Evolutionary conservation across 768 basidiomycete species (phyloP).

Genomic region (Boletus vermiculosoides): DNA sequence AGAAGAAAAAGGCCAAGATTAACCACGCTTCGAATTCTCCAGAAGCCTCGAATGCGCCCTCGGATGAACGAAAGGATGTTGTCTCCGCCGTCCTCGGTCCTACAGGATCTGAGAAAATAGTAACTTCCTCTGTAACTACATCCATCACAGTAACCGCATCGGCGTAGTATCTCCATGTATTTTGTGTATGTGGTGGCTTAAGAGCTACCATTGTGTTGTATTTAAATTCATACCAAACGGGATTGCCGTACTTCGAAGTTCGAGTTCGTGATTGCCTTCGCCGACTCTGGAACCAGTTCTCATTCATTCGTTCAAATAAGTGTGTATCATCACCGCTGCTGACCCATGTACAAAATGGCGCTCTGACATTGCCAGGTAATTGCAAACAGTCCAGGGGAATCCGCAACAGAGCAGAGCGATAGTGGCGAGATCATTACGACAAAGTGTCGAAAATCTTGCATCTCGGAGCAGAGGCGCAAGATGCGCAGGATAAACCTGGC

Average conservation of each 20-base stretch:
- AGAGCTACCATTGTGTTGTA: background rate
- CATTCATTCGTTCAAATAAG: background rate
- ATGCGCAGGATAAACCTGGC: no score
- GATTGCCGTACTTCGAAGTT: background rate
- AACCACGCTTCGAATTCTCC: conserved; percentile 16
- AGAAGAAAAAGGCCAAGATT: conserved; percentile 68
- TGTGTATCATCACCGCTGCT: background rate
- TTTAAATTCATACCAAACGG: background rate
- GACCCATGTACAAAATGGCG: background rate
- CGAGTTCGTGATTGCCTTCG: background rate
- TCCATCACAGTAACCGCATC: conserved; percentile 17
- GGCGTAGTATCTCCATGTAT: conserved; percentile 12
- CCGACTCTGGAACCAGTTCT: background rate
- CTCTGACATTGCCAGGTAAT: no score
- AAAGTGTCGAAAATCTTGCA: no score
- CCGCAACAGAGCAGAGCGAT: no score
- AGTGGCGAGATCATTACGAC: no score
- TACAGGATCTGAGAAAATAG: background rate
- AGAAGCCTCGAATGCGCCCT: conserved; percentile 24
- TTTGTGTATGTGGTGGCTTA: background rate
- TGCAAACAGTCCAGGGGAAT: no score
- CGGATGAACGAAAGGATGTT: conserved; percentile 3
- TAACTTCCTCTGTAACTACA: background rate
- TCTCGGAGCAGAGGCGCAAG: no score
- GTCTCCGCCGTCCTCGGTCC: background rate